Base-by-base conservation (phyloP, 306 rosid genomes). In the Calophaca sinica region DNA sequence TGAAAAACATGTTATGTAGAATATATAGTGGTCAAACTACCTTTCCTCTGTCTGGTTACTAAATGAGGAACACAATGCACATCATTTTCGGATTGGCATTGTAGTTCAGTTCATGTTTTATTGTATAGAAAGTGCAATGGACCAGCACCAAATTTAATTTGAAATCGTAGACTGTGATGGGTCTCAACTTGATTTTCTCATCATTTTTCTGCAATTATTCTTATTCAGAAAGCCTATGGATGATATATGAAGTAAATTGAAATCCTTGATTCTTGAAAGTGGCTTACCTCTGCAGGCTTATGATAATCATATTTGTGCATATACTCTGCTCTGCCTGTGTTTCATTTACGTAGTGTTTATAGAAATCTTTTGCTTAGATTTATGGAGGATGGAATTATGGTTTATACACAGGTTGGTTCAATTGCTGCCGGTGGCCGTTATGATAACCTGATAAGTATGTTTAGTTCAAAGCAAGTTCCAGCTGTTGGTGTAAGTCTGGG, bases 401-500 rank as follows among this genome's bases (percentile, higher is more conserved):
- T 67, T 62, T 49, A 75, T 83, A 50, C 64, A 54, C 85, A 92
- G 97, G 88, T 94, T 84, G 97, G 99, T 83, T 87, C 98, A 9
- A 90, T 94, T 79, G 98, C 89, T 79, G 96, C 92, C 28, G 98
- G 97, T 35, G 98, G 98, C 39, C 93, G 97, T 32, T 94, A 87
- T 62, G 98, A 91, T 90, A 87, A 88, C 80, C 94, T 94, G 32
- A 87, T 94, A 80, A 93, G 97, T 41, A 94, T 88, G 96, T 94
- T 94, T 68, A 96, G 98, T 57, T 81, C 94, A 57, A 94, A 84
- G 87, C 91, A 85, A 81, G 90, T 90, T 74, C 96, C 93, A 71
- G 91, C 98, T 39, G 93, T 94, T 82, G 98, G 98, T 73, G 85
- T 90, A n/a, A 94, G 98, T 77, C 93, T 94, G 78, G 98, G 98